phyloP scores from a whole-genome alignment of 164 flowering plant genomes.

The Kalanchoe fedtschenkoi region DNA sequence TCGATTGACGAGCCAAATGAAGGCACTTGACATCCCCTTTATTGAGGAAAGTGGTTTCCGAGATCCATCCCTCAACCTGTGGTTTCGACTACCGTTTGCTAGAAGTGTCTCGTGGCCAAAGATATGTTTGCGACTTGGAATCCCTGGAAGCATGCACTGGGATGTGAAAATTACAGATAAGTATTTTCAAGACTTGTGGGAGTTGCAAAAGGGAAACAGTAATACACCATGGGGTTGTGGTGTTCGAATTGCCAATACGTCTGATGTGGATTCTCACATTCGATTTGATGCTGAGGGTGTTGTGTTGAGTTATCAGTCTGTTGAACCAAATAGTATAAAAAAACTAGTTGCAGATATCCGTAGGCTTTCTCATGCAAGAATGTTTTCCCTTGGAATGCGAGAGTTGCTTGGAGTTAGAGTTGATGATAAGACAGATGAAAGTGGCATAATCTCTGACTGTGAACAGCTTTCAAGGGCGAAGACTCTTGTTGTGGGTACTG shows the following conservation, averaged over 20 bases:
- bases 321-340: constrained; percentile 77
- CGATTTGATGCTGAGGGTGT: constrained; percentile 91
- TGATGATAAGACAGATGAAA: constrained; percentile 70
- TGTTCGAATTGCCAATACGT: constrained; percentile 85
- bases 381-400: constrained; percentile 90
- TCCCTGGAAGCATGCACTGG: constrained; percentile 95
- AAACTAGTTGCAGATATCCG: constrained; percentile 79
- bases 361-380: constrained; percentile 87
- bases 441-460: constrained; percentile 1
- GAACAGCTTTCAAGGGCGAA: not conserved
- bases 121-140: constrained; percentile 86
- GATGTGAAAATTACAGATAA: constrained; percentile 93
- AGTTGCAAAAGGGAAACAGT: constrained; percentile 73
- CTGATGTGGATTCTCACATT: constrained; percentile 90
- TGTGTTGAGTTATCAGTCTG: constrained; percentile 66
- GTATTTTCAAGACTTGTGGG: constrained; percentile 92
- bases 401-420: constrained; percentile 76
- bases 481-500: not conserved
- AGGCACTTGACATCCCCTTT: constrained; percentile 75
- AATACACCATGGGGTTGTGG: constrained; percentile 81
- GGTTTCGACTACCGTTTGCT: constrained; percentile 82
- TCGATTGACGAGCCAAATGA: constrained; percentile 92
- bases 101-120: constrained; percentile 73
- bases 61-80: constrained; percentile 69
- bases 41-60: constrained; percentile 84